These are phyloP conservation scores for Pseudogymnoascus sp. DNA, from an alignment of 2,329 filamentous ascomycete species.

Conservation along the genomic window DNA sequence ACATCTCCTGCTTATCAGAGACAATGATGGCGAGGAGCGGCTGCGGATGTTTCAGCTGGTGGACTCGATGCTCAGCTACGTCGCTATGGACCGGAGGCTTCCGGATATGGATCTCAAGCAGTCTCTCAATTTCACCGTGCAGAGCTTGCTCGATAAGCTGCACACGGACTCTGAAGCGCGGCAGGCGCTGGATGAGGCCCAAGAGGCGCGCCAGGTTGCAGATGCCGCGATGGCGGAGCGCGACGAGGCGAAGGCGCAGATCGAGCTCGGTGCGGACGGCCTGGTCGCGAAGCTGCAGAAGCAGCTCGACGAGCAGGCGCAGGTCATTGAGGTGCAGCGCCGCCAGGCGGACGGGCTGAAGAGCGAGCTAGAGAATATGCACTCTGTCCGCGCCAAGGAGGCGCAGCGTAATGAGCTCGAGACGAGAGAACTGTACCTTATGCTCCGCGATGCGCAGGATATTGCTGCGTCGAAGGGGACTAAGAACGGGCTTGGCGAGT, in stretches of 20 bases:
- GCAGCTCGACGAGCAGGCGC: constrained; percentile 85
- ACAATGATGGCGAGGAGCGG: constrained; percentile 86
- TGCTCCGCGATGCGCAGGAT: constrained; percentile 95
- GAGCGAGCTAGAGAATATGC: constrained; percentile 78
- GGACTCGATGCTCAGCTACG: constrained; percentile 97
- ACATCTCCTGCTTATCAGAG: constrained; percentile 84
- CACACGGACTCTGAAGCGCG: constrained; percentile 94
- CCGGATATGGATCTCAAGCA: constrained; percentile 98
- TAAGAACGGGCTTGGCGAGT: constrained; percentile 46
- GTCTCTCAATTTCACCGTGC: constrained; percentile 93
- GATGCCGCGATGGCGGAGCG: constrained; percentile 94
- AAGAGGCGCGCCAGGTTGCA: constrained; percentile 85
- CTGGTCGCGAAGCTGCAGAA: constrained; percentile 87
- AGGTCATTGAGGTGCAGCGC: constrained; percentile 80
- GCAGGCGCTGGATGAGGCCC: constrained; percentile 82
- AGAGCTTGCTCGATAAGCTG: constrained; percentile 87
- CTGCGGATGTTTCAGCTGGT: constrained; percentile 95
- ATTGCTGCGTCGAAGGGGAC: constrained; percentile 79
- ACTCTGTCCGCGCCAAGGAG: constrained; percentile 80
- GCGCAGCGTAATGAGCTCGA: constrained; percentile 92
- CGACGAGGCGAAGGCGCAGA: constrained; percentile 83
- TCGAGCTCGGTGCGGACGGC: constrained; percentile 88
- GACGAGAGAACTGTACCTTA: constrained; percentile 92
- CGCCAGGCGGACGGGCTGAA: constrained; percentile 84
- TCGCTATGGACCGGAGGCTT: constrained; percentile 91